These are phyloP conservation scores for Pseudogymnoascus sp. DNA, from an alignment of 2,329 filamentous ascomycete species.

Conservation along the genomic window DNA sequence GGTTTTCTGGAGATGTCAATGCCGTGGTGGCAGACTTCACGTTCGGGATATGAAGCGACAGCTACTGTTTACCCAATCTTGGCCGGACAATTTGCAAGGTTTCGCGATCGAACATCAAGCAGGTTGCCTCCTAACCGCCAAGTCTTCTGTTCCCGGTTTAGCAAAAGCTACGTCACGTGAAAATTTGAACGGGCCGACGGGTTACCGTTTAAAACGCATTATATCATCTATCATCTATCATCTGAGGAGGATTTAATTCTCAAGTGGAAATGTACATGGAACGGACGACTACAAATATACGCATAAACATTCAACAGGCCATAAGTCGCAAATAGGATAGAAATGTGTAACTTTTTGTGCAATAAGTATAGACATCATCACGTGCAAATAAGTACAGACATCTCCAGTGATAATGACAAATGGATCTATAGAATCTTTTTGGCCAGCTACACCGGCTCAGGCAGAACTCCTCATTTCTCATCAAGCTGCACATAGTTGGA, in stretches of 20 bases:
- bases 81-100: slow-evolving; percentile 10
- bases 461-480: slow-evolving; percentile 18
- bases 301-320: neutral
- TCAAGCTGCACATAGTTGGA: slow-evolving; percentile 60
- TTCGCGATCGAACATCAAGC: slow-evolving; percentile 6
- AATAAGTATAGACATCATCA: slow-evolving; percentile 1
- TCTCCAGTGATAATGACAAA: neutral
- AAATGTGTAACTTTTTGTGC: neutral
- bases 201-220: neutral
- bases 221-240: neutral
- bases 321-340: neutral
- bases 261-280: neutral
- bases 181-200: neutral
- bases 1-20: slow-evolving; percentile 1
- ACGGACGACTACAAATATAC: neutral
- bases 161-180: neutral
- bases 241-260: neutral
- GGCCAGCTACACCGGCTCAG: neutral
- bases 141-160: slow-evolving; percentile 6
- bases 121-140: slow-evolving; percentile 7
- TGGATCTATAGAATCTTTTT: slow-evolving; percentile 4
- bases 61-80: slow-evolving; percentile 9
- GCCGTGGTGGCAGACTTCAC: slow-evolving; percentile 4
- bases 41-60: neutral
- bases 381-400: slow-evolving; percentile 1